Evolutionary conservation across 139 green algal genomes (phyloP).

Genomic region (Asterochloris erici): DNA sequence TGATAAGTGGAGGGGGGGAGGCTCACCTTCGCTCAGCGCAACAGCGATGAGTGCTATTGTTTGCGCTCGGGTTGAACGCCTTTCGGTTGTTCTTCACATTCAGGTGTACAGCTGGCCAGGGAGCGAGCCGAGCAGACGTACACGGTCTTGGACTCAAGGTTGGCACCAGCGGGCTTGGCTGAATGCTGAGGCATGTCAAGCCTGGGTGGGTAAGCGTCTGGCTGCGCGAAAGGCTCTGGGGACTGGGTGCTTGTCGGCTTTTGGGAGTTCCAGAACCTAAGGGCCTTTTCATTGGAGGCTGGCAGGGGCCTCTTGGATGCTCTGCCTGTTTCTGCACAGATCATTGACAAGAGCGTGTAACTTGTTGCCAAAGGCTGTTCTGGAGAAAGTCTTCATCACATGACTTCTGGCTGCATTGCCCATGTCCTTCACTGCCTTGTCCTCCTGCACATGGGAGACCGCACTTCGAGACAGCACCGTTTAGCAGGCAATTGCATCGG

Average conservation of each 20-base stretch:
- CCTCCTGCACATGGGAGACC: conserved; percentile 26
- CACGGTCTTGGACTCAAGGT: conserved; percentile 8
- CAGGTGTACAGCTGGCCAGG: too few relatives aligned
- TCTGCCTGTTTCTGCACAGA: conserved; percentile 7
- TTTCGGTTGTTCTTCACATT: neutral
- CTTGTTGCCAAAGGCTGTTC: conserved; percentile 60
- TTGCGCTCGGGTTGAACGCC: conserved; percentile 2
- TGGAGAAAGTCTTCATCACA: conserved; percentile 64
- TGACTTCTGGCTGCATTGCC: conserved; percentile 55
- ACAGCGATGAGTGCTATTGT: conserved; percentile 34
- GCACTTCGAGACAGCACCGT: neutral
- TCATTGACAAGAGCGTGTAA: conserved; percentile 42
- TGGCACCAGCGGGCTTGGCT: neutral
- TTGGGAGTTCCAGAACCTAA: neutral
- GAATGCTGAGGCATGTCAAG: conserved; percentile 4
- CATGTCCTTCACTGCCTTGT: conserved; percentile 34
- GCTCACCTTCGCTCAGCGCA: conserved; percentile 45
- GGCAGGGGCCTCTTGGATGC: neutral
- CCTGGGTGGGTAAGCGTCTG: neutral
- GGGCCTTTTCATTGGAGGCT: neutral
- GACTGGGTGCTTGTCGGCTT: conserved; percentile 7
- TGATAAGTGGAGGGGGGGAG: neutral
- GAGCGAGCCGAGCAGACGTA: neutral
- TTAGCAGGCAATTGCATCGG: neutral
- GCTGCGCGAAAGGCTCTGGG: conserved; percentile 6